Base-by-base conservation (phyloP, 345 rosid genomes). In the Balakata baccata region DNA sequence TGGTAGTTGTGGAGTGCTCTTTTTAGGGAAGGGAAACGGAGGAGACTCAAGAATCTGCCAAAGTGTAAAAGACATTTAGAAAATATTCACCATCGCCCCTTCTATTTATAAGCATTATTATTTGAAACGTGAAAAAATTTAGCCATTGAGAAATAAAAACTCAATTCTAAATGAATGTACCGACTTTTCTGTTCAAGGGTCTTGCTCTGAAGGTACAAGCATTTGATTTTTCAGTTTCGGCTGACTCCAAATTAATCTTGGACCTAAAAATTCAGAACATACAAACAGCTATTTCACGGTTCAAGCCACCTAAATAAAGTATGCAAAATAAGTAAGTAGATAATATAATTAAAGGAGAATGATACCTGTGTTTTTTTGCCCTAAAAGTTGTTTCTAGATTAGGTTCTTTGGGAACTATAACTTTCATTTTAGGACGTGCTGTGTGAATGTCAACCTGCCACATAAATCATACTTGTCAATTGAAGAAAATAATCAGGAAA, bases 351-450 rank as follows among this genome's bases (percentile, higher is more conserved):
- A 50, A 22, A 61, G 58, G 29, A 16, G 63, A 66, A 52, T 22
- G 39, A 18, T 70, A 85, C 92, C 90, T 83, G 52, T 61, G 85
- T 54, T 80, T 78, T 74, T 70, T 71, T 34, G 91, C 92, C 72
- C 95, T 86, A 9, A 13, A 71, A 65, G 89, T 84, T 56, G 95
- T 90, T 83, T 84, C 86, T 25, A 90, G 74, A 58, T 74, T 80
- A 37, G 89, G 91, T 82, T 83, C 89, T 83, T 68, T 85, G 0
- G 92, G 89, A 70, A 87, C 60, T 38, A 91, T 88, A 74, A 79
- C 78, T 69, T 80, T 90, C 41, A 71, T 66, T 70, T 77, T 81
- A 38, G 54, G 47, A 57, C 46, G 51, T 64, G 53, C 54, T 0
- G 72, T 47, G 57, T 75, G 78, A 52, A 68, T 38, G 34, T 79